A percentile compares a stretch with the other conserved stretches of the same genome.
Conservation (phyloP, 257 asterid species). For the Coffea eugenioides region DNA sequence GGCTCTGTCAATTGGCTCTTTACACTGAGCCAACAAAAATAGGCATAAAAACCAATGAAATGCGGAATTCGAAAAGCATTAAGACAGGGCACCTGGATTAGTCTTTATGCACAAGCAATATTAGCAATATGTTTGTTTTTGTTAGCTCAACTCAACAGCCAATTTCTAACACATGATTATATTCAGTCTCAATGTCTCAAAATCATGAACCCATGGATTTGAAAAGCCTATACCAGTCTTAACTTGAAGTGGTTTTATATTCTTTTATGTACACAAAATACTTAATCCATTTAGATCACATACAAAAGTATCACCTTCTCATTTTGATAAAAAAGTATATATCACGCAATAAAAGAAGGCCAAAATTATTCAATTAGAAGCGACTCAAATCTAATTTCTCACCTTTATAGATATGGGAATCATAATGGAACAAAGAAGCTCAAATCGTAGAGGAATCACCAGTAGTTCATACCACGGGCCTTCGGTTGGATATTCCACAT, state of each 20-base stretch:
- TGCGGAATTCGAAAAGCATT: not conserved
- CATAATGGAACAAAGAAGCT: conserved; percentile 99
- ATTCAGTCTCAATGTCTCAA: not conserved
- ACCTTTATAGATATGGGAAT: conserved; percentile 99
- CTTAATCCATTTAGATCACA: not conserved
- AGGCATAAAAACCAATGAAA: not conserved
- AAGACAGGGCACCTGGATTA: not conserved
- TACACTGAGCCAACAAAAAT: not conserved
- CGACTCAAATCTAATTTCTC: conserved; percentile 18
- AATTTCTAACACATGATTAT: not conserved
- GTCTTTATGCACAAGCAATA: not conserved
- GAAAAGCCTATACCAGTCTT: not conserved
- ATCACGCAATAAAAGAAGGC: not conserved
- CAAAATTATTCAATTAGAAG: not conserved
- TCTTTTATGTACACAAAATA: not conserved
- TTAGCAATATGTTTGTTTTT: not conserved
- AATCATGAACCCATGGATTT: not conserved
- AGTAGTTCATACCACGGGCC: conserved; percentile 99
- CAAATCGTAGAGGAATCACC: conserved; percentile 96
- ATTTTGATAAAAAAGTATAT: not conserved
- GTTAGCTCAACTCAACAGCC: not conserved
- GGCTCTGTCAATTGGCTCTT: not conserved
- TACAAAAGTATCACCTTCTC: not conserved
- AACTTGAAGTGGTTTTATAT: not conserved
- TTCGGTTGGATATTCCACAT: conserved; percentile 85